Percentiles rank a stretch among this genome's conserved stretches.
These are phyloP conservation scores for Penicillium palitans DNA, from an alignment of 2,329 filamentous ascomycete genomes.

Conservation along the genomic window DNA sequence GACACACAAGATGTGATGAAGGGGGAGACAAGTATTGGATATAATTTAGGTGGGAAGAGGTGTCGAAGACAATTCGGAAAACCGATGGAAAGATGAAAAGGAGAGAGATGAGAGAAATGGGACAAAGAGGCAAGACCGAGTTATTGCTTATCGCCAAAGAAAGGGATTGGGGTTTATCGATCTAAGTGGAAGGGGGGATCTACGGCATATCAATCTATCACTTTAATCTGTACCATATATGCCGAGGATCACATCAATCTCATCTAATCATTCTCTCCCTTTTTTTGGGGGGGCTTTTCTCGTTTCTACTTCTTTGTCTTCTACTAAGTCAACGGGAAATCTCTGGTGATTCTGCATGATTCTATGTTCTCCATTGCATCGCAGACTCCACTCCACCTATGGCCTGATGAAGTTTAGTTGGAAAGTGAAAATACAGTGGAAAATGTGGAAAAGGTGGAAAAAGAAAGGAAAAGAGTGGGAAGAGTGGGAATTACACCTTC, in stretches of 20 bases:
- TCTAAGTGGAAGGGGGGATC: slow-evolving; percentile 28
- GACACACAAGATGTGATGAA: slow-evolving; percentile 8
- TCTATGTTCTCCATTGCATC: slow-evolving; percentile 29
- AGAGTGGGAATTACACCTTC: slow-evolving; percentile 24
- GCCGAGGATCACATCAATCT: slow-evolving; percentile 18
- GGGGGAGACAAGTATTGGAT: background rate
- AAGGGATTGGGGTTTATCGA: slow-evolving; percentile 28
- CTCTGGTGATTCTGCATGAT: background rate
- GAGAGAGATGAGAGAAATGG: background rate
- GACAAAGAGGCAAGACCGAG: slow-evolving; percentile 6
- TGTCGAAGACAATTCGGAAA: background rate
- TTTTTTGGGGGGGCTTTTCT: no score
- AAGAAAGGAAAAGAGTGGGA: slow-evolving; percentile 8
- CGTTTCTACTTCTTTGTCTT: no score
- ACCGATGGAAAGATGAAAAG: slow-evolving; percentile 2
- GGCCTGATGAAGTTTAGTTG: slow-evolving; percentile 29
- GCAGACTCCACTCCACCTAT: slow-evolving; percentile 34
- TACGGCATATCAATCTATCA: slow-evolving; percentile 30
- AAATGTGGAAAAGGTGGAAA: background rate
- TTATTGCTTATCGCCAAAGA: slow-evolving; percentile 13
- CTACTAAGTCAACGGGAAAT: background rate
- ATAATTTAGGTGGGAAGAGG: background rate
- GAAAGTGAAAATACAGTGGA: background rate
- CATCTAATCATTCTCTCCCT: slow-evolving; percentile 23
- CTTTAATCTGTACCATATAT: slow-evolving; percentile 21